phyloP scores from a whole-genome alignment of 257 asterid species.

The Solanum megistacrolobum region DNA sequence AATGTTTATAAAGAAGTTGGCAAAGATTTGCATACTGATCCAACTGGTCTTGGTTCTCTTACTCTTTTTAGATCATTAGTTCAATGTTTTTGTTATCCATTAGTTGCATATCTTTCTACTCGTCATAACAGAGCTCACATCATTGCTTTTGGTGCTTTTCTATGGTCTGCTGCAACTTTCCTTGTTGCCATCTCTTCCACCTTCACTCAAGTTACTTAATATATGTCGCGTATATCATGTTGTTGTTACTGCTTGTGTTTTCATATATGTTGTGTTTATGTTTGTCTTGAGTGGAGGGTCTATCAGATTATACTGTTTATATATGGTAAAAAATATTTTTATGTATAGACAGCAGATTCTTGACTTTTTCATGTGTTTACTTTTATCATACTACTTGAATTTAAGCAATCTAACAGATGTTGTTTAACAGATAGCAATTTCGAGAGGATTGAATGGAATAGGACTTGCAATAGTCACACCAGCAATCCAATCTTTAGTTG shows the following conservation, averaged over 20 bases:
- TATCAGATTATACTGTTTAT: too few relatives aligned
- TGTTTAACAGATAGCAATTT: conserved; percentile 51
- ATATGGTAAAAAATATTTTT: too few relatives aligned
- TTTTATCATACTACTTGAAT: too few relatives aligned
- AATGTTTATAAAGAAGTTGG: background rate
- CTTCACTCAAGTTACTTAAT: background rate
- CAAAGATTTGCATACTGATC: background rate
- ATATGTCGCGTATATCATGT: too few relatives aligned
- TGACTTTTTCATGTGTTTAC: too few relatives aligned
- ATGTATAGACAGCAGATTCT: too few relatives aligned
- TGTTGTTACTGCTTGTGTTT: too few relatives aligned
- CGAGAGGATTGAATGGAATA: conserved; percentile 74
- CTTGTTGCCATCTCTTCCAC: background rate
- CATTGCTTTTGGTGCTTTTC: background rate
- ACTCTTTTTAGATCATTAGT: background rate
- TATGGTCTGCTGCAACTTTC: conserved; percentile 70
- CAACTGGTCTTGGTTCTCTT: background rate
- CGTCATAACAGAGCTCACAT: background rate
- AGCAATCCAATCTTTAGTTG: conserved; percentile 65
- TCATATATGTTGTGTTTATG: too few relatives aligned
- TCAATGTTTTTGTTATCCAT: background rate
- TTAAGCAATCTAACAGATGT: background rate
- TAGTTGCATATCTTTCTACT: background rate
- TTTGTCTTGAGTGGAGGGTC: too few relatives aligned
- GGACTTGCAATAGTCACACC: conserved; percentile 85